A percentile compares a stretch with the other conserved stretches of the same genome.
These are phyloP conservation scores for Prunus campanulata DNA, from an alignment of 306 rosid species.

Conservation along the genomic window DNA sequence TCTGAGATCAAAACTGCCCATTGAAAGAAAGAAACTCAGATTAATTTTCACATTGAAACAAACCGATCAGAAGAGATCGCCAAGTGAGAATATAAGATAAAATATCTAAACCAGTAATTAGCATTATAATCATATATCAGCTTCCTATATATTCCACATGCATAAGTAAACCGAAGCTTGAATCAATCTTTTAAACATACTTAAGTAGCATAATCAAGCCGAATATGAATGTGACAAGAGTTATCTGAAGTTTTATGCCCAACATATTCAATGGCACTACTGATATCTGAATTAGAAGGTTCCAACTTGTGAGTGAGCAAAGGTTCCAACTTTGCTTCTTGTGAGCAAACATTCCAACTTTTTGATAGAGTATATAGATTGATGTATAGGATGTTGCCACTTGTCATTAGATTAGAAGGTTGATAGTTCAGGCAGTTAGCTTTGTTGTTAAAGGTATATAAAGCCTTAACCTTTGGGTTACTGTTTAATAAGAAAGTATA, in stretches of 20 bases:
- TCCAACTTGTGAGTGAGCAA: no score
- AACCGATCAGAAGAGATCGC: neutral
- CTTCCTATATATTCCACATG: conserved; percentile 1
- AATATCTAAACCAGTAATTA: neutral
- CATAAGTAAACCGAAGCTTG: neutral
- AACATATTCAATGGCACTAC: no score
- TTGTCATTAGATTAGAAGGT: no score
- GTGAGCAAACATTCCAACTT: no score
- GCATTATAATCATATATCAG: neutral
- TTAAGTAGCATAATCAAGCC: neutral
- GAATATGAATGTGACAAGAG: neutral
- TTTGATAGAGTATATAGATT: no score
- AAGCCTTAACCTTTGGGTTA: no score
- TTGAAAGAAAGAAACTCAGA: neutral
- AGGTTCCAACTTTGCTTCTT: neutral
- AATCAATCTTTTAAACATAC: neutral
- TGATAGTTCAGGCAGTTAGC: no score
- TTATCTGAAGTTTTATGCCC: no score
- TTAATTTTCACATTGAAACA: neutral
- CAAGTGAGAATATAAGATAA: neutral
- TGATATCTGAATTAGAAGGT: no score
- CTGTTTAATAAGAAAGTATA: no score
- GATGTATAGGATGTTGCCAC: no score
- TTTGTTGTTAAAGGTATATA: no score
- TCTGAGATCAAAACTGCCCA: conserved; percentile 30